These are phyloP conservation scores for Plasmodium vivax DNA, from an alignment of 169 alveolate species.

Conservation along the genomic window DNA sequence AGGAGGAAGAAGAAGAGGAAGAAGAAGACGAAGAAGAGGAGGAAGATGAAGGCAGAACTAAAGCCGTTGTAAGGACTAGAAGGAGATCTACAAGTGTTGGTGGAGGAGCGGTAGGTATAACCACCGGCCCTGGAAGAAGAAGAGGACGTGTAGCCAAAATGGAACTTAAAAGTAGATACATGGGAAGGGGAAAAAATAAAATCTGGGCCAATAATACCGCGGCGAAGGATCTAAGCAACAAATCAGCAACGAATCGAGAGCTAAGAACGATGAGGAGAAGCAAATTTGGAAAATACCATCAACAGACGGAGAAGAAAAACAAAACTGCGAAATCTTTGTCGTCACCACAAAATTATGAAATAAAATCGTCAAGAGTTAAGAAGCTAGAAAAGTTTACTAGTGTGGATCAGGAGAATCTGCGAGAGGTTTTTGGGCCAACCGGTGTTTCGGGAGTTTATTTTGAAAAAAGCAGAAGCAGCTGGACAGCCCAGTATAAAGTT, in stretches of 20 bases:
- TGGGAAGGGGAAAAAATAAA: constrained; percentile 26
- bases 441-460: constrained; percentile 73
- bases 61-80: not conserved
- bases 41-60: not conserved
- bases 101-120: not conserved
- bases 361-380: constrained; percentile 55
- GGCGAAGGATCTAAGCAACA: not conserved
- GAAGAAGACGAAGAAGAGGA: not conserved
- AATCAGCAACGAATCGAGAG: constrained; percentile 30
- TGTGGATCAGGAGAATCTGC: constrained; percentile 53
- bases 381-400: constrained; percentile 61
- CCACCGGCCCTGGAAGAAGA: not conserved
- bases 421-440: constrained; percentile 74
- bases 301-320: constrained; percentile 1
- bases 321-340: not conserved
- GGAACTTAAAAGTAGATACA: not conserved
- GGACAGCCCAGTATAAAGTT: constrained; percentile 74
- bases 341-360: constrained; percentile 19
- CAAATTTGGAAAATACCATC: constrained; percentile 9
- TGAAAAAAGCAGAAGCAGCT: constrained; percentile 75
- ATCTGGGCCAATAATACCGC: not conserved
- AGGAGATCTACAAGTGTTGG: not conserved
- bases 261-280: constrained; percentile 33
- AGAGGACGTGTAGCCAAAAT: not conserved
- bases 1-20: not conserved